Evolutionary conservation across 2,329 filamentous ascomycete species (phyloP), one percentile per base, ranked within the genome.

Genomic region (Botryotinia narcissicola): DNA sequence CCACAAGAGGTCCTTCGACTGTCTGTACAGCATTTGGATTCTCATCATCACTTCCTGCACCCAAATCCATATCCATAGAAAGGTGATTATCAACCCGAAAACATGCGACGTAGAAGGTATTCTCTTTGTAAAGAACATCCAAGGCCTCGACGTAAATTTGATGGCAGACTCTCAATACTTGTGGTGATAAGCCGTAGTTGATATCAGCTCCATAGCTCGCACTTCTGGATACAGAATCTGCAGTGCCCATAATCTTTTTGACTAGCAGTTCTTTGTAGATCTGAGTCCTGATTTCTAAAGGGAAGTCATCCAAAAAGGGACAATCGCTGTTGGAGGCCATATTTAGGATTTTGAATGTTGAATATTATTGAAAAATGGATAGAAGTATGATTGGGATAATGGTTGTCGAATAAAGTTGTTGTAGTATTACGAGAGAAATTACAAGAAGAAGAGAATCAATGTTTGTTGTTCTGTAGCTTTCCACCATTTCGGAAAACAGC

Each of bases 281-380:
- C 78, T 90, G 84, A 68, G 89, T 86, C 37, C 86, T 85, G 3
- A 92, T 83, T 77, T 91, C 89, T n/a, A 14, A 7, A 9, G 74
- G 68, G n/a, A 73, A 40, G 22, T 37, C 40, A 4, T 70, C 12
- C 8, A 75, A 37, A 8, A 70, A 74, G 14, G 18, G 16, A 60
- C 59, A 48, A 10, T 18, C 2, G 5, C 9, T 25, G 16, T 69
- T 20, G 40, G 35, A 20, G 22, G 10, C n/a, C 20, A 62, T 62
- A 40, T 61, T 61, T 40, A 25, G 6, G 25, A 62, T 42, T 62
- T n/a, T 18, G 3, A 20, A 42, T 4, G 3, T 9, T 40, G n/a
- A 40, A 14, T 62, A n/a, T 9, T 42, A n/a, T 62, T 62, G 22
- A 18, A 62, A 25, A 62, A 42, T 40, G 35, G 14, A n/a, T 9